Percentiles rank a stretch among this genome's conserved stretches.
phyloP scores from a whole-genome alignment of 108 stramenopile genomes.

The Nannochloropsis oceanica region DNA sequence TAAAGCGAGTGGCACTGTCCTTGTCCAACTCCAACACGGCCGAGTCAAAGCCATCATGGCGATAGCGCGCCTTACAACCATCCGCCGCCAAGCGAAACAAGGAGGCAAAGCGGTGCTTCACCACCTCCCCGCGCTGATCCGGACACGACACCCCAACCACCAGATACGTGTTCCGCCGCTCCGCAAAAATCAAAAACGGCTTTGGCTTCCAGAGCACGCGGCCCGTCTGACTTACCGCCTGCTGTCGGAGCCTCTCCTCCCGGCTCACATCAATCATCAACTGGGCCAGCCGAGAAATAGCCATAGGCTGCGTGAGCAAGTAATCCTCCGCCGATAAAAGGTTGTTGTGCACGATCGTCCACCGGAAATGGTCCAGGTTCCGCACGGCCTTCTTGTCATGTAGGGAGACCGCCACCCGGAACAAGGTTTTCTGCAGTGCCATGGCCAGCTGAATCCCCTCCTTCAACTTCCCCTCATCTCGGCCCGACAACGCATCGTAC shows the following conservation, averaged over 20 bases:
- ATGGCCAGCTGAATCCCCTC: constrained; percentile 29
- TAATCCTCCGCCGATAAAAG: constrained; percentile 27
- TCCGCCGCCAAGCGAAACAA: constrained; percentile 69
- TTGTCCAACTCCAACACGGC: constrained; percentile 67
- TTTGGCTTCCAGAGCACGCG: constrained; percentile 41
- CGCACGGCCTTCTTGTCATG: not conserved
- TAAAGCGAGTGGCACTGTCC: constrained; percentile 68
- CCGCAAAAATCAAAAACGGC: constrained; percentile 65
- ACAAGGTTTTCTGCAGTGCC: constrained; percentile 22
- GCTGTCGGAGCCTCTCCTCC: constrained; percentile 35
- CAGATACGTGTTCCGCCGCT: constrained; percentile 55
- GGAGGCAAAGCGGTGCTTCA: constrained; percentile 60
- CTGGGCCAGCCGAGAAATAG: constrained; percentile 54
- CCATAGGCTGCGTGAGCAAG: constrained; percentile 60
- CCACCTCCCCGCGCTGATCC: constrained; percentile 51
- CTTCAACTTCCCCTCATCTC: constrained; percentile 10
- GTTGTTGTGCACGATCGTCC: not conserved
- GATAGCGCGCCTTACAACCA: constrained; percentile 45
- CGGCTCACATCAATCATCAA: constrained; percentile 74
- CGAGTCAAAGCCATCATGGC: constrained; percentile 72
- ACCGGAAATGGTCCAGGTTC: not conserved
- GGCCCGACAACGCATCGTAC: constrained; percentile 29
- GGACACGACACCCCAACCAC: constrained; percentile 76
- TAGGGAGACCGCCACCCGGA: not conserved
- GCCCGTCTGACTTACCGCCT: not conserved